Conservation (phyloP, 1,139 yeast genomes). For the Pichia sp. region DNA sequence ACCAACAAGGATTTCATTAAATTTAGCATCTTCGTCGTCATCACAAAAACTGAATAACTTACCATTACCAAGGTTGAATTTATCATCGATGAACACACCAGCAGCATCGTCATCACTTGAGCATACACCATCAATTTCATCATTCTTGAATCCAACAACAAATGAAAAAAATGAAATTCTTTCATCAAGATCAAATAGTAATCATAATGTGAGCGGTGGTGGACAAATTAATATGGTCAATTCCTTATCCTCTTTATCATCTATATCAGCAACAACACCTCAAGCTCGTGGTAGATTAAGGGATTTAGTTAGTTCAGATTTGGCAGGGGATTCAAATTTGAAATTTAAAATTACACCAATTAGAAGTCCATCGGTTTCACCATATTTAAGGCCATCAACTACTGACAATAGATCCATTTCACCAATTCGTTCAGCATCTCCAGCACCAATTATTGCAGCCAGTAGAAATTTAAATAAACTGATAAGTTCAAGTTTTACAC, state of each 20-base stretch:
- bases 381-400: conserved; percentile 12
- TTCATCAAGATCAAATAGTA: background rate
- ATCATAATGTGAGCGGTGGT: background rate
- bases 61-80: conserved; percentile 1
- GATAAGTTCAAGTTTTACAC: conserved; percentile 12
- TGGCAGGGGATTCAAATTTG: conserved; percentile 25
- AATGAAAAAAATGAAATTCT: background rate
- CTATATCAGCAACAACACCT: background rate
- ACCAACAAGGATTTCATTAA: conserved; percentile 8
- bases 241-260: background rate
- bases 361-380: conserved; percentile 23
- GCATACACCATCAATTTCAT: conserved; percentile 33
- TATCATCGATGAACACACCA: background rate
- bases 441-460: conserved; percentile 10
- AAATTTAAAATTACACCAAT: conserved; percentile 27
- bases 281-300: background rate
- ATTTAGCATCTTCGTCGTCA: conserved; percentile 6
- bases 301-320: conserved; percentile 7
- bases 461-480: conserved; percentile 11
- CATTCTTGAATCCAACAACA: conserved; percentile 5
- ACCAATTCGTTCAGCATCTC: conserved; percentile 13
- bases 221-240: background rate
- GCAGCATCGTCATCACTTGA: conserved; percentile 29
- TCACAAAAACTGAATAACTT: background rate
- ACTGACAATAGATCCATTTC: conserved; percentile 21